A percentile compares a stretch with the other conserved stretches of the same genome.
Conservation (phyloP, 768 basidiomycete species). For the Tephrocybe rancida region DNA sequence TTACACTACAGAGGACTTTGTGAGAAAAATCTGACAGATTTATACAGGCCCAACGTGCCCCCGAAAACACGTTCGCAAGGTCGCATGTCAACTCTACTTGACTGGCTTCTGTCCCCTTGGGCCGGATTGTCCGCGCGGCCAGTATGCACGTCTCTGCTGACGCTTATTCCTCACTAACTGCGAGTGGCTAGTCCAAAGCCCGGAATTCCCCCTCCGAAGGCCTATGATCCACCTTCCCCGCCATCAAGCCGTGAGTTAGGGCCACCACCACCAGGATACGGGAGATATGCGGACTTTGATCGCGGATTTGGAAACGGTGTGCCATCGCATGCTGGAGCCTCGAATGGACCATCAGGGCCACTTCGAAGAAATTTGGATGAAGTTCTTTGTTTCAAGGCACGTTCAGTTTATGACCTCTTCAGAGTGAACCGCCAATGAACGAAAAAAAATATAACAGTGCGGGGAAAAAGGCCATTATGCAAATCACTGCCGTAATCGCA, state of each 20-base stretch:
- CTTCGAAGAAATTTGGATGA: constrained; percentile 78
- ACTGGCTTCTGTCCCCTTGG: constrained; percentile 94
- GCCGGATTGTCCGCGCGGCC: constrained; percentile 83
- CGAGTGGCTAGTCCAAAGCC: constrained; percentile 65
- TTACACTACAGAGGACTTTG: background rate
- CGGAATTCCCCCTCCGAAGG: constrained; percentile 25
- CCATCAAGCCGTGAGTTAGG: constrained; percentile 80
- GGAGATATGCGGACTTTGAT: constrained; percentile 80
- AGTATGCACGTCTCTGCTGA: constrained; percentile 56
- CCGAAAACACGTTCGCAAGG: constrained; percentile 89
- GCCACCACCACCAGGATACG: constrained; percentile 91
- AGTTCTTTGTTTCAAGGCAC: constrained; percentile 86
- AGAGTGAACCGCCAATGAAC: constrained; percentile 6
- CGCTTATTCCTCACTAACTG: constrained; percentile 11
- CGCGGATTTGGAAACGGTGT: constrained; percentile 45
- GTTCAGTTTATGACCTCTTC: constrained; percentile 12
- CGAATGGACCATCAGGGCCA: constrained; percentile 32
- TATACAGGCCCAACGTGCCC: constrained; percentile 80
- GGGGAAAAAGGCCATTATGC: constrained; percentile 95
- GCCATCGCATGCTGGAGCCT: constrained; percentile 23
- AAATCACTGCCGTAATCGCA: constrained; percentile 88
- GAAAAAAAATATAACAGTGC: constrained; percentile 55
- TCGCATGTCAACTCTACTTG: constrained; percentile 88
- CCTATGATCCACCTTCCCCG: constrained; percentile 65
- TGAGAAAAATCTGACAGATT: constrained; percentile 1